Percentiles rank a stretch among this genome's conserved stretches.
phyloP scores from a whole-genome alignment of 2,329 filamentous ascomycete genomes.

The Atkinsonella texensis region DNA sequence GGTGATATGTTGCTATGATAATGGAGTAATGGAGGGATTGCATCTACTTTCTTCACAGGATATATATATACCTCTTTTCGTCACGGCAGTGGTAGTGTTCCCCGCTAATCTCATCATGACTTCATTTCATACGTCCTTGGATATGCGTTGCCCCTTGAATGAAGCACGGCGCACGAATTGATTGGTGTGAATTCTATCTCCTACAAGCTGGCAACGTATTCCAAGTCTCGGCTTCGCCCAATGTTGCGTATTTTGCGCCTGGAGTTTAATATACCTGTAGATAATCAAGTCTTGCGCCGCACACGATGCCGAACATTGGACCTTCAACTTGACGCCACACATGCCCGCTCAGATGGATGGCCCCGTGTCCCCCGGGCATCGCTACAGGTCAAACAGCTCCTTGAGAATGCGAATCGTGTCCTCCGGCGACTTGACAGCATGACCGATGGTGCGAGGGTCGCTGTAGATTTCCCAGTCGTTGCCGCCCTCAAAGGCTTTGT shows the following conservation, averaged over 20 bases:
- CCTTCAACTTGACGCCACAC: too few relatives aligned
- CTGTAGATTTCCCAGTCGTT: constrained; percentile 94
- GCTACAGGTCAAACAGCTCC: constrained; percentile 61
- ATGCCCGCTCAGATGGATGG: background rate
- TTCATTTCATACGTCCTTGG: background rate
- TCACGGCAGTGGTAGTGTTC: background rate
- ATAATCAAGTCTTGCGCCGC: too few relatives aligned
- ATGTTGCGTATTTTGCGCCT: too few relatives aligned
- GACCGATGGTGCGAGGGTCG: constrained; percentile 72
- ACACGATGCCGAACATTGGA: too few relatives aligned
- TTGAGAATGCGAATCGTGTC: constrained; percentile 73
- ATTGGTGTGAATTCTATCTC: too few relatives aligned
- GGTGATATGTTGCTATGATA: background rate
- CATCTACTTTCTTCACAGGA: background rate
- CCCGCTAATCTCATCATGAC: too few relatives aligned
- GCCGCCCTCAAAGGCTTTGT: constrained; percentile 83
- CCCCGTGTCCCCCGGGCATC: background rate
- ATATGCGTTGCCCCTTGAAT: background rate
- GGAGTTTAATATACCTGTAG: too few relatives aligned
- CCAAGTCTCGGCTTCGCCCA: too few relatives aligned
- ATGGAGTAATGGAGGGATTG: background rate
- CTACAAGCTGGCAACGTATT: too few relatives aligned
- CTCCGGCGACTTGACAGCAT: constrained; percentile 68
- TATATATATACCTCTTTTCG: background rate
- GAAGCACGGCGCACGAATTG: background rate